Percentiles rank a stretch among this genome's conserved stretches.
Evolutionary conservation across 768 basidiomycete genomes (phyloP).

Genomic region (Amanita pallidorosea): DNA sequence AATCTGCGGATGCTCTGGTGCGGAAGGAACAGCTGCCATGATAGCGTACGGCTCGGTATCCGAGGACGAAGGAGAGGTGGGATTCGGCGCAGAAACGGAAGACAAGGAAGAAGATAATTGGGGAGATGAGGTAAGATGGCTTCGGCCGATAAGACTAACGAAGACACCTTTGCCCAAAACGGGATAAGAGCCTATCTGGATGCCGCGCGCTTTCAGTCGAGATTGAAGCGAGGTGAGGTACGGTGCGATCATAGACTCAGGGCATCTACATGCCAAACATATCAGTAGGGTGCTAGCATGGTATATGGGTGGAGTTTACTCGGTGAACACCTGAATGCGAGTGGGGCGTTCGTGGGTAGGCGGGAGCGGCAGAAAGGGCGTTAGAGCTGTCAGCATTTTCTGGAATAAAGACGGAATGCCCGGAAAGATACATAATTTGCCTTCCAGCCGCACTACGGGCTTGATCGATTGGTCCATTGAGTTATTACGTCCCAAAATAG

Average conservation of each 20-base stretch:
- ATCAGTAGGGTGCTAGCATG: not conserved
- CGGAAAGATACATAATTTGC: constrained; percentile 86
- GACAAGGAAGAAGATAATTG: constrained; percentile 1
- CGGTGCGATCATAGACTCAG: constrained; percentile 78
- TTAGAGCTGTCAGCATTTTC: constrained; percentile 64
- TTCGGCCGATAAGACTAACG: constrained; percentile 56
- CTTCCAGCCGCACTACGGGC: constrained; percentile 80
- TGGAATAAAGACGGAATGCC: constrained; percentile 84
- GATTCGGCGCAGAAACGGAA: not conserved
- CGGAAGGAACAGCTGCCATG: constrained; percentile 9
- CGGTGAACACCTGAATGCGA: constrained; percentile 77
- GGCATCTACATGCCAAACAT: constrained; percentile 26
- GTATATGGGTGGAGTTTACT: constrained; percentile 27
- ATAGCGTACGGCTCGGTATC: constrained; percentile 16
- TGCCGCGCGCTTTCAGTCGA: constrained; percentile 60
- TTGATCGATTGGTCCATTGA: constrained; percentile 1
- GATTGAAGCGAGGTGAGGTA: constrained; percentile 72
- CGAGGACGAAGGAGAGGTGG: not conserved
- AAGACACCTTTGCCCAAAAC: constrained; percentile 55
- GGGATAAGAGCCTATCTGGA: constrained; percentile 78
- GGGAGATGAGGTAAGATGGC: not conserved
- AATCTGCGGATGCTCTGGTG: not conserved
- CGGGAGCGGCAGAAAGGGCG: constrained; percentile 70
- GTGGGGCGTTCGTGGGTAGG: constrained; percentile 62
- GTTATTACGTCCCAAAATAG: not conserved